Base-by-base conservation (phyloP, 225 moss, liverwort and hornwort genomes). In the Anthoceros angustus region DNA sequence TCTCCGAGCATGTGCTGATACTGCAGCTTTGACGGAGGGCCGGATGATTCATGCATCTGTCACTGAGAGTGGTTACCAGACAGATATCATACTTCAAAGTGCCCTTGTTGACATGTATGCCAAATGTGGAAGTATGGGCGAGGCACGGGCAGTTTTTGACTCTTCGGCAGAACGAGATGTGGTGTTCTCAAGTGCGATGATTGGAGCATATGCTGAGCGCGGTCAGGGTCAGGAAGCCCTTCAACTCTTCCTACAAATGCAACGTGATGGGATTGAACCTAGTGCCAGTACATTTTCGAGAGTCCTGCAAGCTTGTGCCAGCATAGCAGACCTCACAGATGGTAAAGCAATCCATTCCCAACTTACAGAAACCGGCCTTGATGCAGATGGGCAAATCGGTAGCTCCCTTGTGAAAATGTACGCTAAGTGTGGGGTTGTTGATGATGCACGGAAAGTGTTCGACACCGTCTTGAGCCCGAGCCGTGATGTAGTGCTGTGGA, bases 101-200 rank as follows among this genome's bases (percentile, higher is more conserved):
- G 23, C n/a, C 23, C 55, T 64, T 39, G 64, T 64, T 39, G 64
- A 64, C 64, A 64, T 64, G 64, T 64, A 64, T 64, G 64, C 25
- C 20, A 64, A 8, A 38, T 8, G 25, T 64, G 64, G 64, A 23
- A 55, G 64, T 25, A 64, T 64, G 40, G 16, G 32, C 7, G 64
- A 64, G 5, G 64, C 64, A 64, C 38, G 40, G 25, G 15, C 7
- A 38, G 64, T 64, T 15, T 64, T 38, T 26, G 39, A 41, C 10
- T 23, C 25, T 38, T 38, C 16, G 8, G 16, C 50, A 15, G 21
- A 12, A 7, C n/a, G 25, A 16, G 64, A 64, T 41, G 64, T 0
- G 4, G 64, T 64, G 16, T 5, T 41, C 4, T 64, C 14, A 5
- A 7, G 16, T 41, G 40, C 64, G 8, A 64, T 64, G 20, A 39